Evolutionary conservation across 1,139 yeast genomes (phyloP), one percentile per base, ranked within the genome.

Genomic region (Suhomyces guaymorum): DNA sequence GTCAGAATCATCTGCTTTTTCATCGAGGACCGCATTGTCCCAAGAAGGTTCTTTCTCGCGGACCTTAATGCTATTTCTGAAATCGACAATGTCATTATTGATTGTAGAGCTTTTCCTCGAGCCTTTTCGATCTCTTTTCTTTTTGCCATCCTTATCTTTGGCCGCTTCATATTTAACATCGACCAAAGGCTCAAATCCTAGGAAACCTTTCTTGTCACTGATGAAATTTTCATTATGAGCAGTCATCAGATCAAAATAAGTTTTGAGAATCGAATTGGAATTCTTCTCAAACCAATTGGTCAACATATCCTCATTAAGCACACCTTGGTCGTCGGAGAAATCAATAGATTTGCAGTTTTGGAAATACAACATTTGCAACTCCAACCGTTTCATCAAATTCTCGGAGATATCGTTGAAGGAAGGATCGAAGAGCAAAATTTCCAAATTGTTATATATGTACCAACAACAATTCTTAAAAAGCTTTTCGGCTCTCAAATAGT

Each of bases 361-460:
- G 26, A 68, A 58, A 24, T 56, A 46, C 7, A 37, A 39, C 4
- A 69, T 39, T 25, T 58, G 59, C 3, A 34, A 33, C 33, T 70
- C 75, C 7, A 70, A 40, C 33, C 53, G 54, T 5, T 36, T 20
- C 30, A 68, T 32, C 9, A 63, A 27, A 0, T 59, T 63, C 6
- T 46, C 39, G 2, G 67, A 59, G 12, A 69, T 46, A 6, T 57
- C 63, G 14, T 47, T 42, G 35, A 68, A 54, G 2, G 54, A 30
- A 2, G 57, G 49, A 46, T 83, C 86, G 40, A 79, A 74, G 29
- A 88, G 61, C 15, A 86, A 54, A 4, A 78, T 55, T 25, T 82
- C 89, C 42, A 86, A 58, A 51, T 88, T 87, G 45, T 76, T 73
- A 46, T 75, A 79, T 11, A 87, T 68, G 45, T 75, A 85, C 80